Conservation (phyloP, 768 basidiomycete genomes). For the Amanita pallidorosea region DNA sequence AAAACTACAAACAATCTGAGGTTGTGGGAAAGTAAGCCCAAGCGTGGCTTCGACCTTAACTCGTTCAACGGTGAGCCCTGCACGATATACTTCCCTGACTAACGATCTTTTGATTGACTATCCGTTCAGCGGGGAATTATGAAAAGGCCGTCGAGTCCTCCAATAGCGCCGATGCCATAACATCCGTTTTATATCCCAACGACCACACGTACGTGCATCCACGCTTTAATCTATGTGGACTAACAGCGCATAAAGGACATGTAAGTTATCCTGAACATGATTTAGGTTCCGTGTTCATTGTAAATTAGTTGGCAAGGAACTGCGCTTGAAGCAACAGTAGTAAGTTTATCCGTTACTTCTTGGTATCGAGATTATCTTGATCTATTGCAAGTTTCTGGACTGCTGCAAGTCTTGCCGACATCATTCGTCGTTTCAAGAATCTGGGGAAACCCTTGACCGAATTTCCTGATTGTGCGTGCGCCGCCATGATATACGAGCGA, state of each 20-base stretch:
- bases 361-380: background rate
- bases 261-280: constrained; percentile 19
- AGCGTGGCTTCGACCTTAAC: constrained; percentile 87
- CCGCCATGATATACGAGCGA: background rate
- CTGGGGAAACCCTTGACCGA: constrained; percentile 68
- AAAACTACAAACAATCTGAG: constrained; percentile 85
- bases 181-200: constrained; percentile 92
- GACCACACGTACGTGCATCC: constrained; percentile 55
- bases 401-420: constrained; percentile 79
- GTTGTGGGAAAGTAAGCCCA: constrained; percentile 77
- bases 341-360: constrained; percentile 13
- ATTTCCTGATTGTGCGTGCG: constrained; percentile 69
- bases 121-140: constrained; percentile 73
- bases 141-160: constrained; percentile 81
- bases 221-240: constrained; percentile 3
- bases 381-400: constrained; percentile 61
- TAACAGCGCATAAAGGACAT: constrained; percentile 21
- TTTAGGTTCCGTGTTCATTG: background rate
- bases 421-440: constrained; percentile 89
- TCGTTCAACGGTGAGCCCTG: constrained; percentile 73
- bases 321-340: constrained; percentile 94
- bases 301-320: constrained; percentile 67
- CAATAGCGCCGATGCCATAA: constrained; percentile 89
- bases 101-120: background rate
- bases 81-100: background rate